Conservation (phyloP, 305 asterid genomes). For the Solanum chacoense region DNA sequence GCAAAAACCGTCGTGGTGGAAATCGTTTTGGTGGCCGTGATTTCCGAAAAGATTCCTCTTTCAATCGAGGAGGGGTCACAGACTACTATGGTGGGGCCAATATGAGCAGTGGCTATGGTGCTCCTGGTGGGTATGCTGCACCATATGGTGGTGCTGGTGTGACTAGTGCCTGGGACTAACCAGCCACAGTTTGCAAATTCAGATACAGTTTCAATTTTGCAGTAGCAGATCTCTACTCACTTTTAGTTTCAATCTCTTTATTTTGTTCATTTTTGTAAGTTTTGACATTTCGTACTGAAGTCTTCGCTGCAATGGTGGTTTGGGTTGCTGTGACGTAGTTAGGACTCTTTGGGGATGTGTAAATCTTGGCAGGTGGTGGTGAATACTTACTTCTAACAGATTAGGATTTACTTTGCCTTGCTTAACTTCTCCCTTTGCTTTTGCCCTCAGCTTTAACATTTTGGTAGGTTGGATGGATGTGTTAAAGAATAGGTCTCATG, state of each 20-base stretch:
- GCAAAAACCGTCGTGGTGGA: constrained; percentile 26
- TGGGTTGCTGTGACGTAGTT: not conserved
- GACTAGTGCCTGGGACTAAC: constrained; percentile 39
- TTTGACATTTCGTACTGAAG: not conserved
- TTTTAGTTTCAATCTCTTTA: not conserved
- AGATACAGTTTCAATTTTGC: constrained; percentile 1
- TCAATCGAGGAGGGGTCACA: constrained; percentile 13
- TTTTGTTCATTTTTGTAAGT: not conserved
- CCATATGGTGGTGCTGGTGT: constrained; percentile 21
- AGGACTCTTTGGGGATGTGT: constrained; percentile 1
- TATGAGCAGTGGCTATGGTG: constrained; percentile 8
- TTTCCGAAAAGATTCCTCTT: constrained; percentile 22
- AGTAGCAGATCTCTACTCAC: not conserved
- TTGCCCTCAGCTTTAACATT: not conserved
- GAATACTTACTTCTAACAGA: constrained; percentile 1
- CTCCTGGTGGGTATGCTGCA: constrained; percentile 7
- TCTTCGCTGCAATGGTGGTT: not conserved
- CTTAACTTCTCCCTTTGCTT: not conserved
- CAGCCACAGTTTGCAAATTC: not conserved
- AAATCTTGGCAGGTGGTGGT: constrained; percentile 10
- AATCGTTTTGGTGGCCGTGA: constrained; percentile 37
- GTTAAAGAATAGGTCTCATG: not conserved
- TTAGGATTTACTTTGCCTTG: not conserved
- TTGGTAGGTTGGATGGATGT: not conserved
- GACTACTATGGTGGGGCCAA: constrained; percentile 17